Base-by-base conservation (phyloP, 73 alveolate genomes). In the Paramecium biaurelia region DNA sequence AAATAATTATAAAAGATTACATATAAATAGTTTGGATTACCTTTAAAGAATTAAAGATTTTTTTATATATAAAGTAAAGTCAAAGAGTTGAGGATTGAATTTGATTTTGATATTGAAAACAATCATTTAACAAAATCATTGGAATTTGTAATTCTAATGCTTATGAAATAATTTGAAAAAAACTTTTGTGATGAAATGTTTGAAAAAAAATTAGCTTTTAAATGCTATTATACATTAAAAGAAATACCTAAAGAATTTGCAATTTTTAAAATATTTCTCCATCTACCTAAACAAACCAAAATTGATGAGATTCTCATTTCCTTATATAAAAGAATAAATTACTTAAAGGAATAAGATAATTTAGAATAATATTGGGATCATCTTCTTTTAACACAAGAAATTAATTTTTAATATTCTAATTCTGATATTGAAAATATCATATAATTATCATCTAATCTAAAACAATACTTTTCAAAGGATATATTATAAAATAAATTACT, bases 221-320 rank as follows among this genome's bases (percentile, higher is more conserved):
- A 43, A 23, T 79, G 90, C 23, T 23, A 38, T 18, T 79, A 79
- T 20, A 79, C 90, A 21, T 24, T 79, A 4, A 79, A 34, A 7
- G 90, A 79, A 79, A 47, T 79, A 24, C 90, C 90, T 4, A 79
- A 79, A 45, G 90, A 79, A 79, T 79, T 79, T 47, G 74, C 45
- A n/a, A 14, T 43, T 20, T 79, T 79, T 9, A 42, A 42, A 45
- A 79, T 79, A 24, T 37, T n/a, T 41, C 34, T 79, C 4, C 41
- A 79, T 23, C 7, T 79, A 20, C 45, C 42, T 4, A 24, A 79
- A 3, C 1, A 42, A 20, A 45, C 42, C 6, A 79, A 79, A 24
- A 79, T 79, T 23, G 70, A 43, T 43, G 90, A 45, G n/a, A 79
- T 79, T 37, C 70, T 79, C 37, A 42, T 1, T 37, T 21, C 28